Conservation (phyloP, 441 rosid species). For the Brassica hybrid region DNA sequence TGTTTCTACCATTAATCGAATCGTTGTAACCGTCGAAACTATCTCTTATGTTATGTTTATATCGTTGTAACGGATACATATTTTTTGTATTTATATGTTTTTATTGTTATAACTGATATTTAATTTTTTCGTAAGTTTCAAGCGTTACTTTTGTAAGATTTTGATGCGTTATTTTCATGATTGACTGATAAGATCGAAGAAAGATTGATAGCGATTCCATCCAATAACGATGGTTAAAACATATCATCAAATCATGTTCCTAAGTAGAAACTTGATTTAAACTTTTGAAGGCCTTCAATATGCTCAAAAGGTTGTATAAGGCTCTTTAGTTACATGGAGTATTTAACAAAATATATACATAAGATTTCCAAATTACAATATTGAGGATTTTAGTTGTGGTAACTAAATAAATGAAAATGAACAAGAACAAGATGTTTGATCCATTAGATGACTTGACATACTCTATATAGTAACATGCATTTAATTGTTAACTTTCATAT, state of each 20-base stretch:
- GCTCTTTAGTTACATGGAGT: not conserved
- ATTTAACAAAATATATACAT: not conserved
- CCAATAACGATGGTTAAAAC: conserved; percentile 8
- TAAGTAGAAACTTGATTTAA: conserved; percentile 4
- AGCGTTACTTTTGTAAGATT: not conserved
- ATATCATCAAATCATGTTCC: conserved; percentile 4
- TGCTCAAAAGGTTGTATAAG: conserved; percentile 16
- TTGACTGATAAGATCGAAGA: conserved; percentile 13
- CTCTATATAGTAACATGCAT: not conserved
- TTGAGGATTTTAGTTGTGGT: conserved; percentile 11
- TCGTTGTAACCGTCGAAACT: conserved; percentile 23
- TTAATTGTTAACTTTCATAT: not conserved
- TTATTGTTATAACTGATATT: not conserved
- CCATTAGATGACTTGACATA: not conserved
- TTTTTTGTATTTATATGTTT: not conserved
- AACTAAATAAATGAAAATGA: conserved; percentile 9
- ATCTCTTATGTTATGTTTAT: not conserved
- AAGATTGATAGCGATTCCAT: not conserved
- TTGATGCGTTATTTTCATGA: not conserved
- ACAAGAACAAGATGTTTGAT: not conserved
- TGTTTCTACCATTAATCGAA: conserved; percentile 11
- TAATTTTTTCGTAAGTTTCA: not conserved
- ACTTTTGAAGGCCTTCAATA: conserved; percentile 5
- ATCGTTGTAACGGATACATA: conserved; percentile 8
- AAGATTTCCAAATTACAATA: not conserved